Conservation (phyloP, 805 yeast species). For the Kodamaea laetipori region DNA sequence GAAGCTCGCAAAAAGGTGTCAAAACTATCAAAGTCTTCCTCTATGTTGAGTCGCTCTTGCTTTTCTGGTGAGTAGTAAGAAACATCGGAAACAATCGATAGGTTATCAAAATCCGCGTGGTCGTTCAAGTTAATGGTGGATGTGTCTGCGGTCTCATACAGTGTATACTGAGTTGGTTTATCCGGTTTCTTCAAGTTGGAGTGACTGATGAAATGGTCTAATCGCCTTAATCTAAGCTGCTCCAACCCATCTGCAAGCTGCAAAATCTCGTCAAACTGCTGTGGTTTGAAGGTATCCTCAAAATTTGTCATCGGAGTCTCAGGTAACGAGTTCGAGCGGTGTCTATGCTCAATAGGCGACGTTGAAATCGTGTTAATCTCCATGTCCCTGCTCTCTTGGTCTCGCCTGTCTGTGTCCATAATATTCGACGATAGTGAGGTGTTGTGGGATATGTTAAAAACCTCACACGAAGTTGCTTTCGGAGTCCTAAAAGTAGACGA, state of each 20-base stretch:
- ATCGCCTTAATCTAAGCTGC: conserved; percentile 19
- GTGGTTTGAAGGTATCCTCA: conserved; percentile 3
- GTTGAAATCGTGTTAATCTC: conserved; percentile 15
- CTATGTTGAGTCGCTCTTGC: conserved; percentile 2
- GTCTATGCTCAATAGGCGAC: conserved; percentile 15
- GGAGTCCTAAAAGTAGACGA: conserved; percentile 7
- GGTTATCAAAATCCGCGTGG: conserved; percentile 20
- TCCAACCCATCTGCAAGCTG: conserved; percentile 16
- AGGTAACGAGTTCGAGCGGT: conserved; percentile 26
- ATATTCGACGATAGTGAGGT: conserved; percentile 17
- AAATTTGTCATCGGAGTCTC: conserved; percentile 12
- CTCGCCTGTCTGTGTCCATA: conserved; percentile 12
- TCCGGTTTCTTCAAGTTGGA: conserved; percentile 14
- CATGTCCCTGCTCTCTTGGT: conserved; percentile 1
- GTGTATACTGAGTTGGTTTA: neutral
- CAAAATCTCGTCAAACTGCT: conserved; percentile 11
- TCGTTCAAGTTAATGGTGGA: conserved; percentile 11
- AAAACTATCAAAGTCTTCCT: conserved; percentile 28
- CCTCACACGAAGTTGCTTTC: neutral
- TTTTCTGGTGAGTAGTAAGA: conserved; percentile 25
- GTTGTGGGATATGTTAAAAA: conserved; percentile 11
- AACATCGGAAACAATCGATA: conserved; percentile 26
- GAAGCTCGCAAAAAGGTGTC: conserved; percentile 37
- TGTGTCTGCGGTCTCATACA: neutral
- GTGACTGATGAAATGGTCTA: conserved; percentile 27